These are phyloP conservation scores for Globisporangium middletonii DNA, from an alignment of 352 stramenopile genomes.

Conservation along the genomic window DNA sequence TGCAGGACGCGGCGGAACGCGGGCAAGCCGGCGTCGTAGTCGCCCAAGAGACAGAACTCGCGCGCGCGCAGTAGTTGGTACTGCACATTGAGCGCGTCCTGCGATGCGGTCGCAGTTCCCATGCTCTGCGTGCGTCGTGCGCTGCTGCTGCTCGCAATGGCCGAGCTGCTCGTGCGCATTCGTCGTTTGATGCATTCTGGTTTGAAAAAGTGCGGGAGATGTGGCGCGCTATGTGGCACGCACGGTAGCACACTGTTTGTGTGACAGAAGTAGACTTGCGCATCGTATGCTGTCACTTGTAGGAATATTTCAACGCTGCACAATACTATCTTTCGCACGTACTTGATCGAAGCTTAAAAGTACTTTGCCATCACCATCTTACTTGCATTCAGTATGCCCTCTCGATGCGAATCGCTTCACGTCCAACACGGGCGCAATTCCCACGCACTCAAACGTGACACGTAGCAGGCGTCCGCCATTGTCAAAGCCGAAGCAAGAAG, in stretches of 20 bases:
- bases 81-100: background rate
- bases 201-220: background rate
- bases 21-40: constrained; percentile 43
- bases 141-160: no score
- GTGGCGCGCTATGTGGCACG: no score
- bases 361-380: background rate
- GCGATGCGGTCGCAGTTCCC: background rate
- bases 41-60: constrained; percentile 58
- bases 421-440: background rate
- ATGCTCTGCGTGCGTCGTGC: no score
- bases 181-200: background rate
- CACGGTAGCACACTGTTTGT: no score
- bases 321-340: no score
- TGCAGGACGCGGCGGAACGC: constrained; percentile 35
- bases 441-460: constrained; percentile 8
- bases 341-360: no score
- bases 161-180: background rate
- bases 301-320: no score
- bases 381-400: background rate
- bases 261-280: no score
- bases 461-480: constrained; percentile 6
- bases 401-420: background rate
- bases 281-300: no score
- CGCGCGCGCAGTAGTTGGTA: constrained; percentile 42
- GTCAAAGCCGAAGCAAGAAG: background rate